phyloP scores from a whole-genome alignment of 2,329 filamentous ascomycete species.

The Apiospora arundinis region DNA sequence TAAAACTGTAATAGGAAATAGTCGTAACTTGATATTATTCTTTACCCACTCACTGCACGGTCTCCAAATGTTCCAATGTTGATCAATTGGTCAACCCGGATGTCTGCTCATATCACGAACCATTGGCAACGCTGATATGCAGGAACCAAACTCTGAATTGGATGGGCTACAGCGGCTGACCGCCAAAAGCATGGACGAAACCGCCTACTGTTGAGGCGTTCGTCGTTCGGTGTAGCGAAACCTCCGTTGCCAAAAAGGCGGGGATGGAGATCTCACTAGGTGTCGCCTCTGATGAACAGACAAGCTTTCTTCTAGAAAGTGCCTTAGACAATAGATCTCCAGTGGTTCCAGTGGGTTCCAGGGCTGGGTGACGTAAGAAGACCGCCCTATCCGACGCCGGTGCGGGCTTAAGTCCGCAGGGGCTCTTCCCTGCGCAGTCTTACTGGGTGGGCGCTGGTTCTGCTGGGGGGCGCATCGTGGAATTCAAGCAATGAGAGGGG shows the following conservation, averaged over 20 bases:
- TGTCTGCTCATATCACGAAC: too few relatives aligned
- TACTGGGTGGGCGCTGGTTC: too few relatives aligned
- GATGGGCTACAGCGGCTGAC: not conserved
- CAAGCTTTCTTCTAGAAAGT: slow-evolving; percentile 16
- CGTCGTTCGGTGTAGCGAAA: not conserved
- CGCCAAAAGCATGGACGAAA: slow-evolving; percentile 1
- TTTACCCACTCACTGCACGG: not conserved
- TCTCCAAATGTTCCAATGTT: not conserved
- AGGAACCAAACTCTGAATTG: not conserved
- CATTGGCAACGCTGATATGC: not conserved
- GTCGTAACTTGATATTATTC: not conserved
- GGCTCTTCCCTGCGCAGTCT: not conserved
- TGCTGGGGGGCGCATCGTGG: not conserved
- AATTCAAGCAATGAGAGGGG: not conserved
- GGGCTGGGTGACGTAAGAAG: slow-evolving; percentile 4
- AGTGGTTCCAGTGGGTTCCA: not conserved
- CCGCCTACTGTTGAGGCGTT: not conserved
- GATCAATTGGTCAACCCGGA: not conserved
- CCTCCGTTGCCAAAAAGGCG: not conserved
- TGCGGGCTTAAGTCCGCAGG: not conserved
- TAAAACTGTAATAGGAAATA: not conserved
- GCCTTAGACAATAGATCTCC: not conserved
- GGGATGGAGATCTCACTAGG: not conserved
- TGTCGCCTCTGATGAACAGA: not conserved
- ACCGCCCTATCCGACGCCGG: not conserved